Evolutionary conservation across 768 basidiomycete genomes (phyloP), one percentile per base, ranked within the genome.

Genomic region (Boletales sp.): DNA sequence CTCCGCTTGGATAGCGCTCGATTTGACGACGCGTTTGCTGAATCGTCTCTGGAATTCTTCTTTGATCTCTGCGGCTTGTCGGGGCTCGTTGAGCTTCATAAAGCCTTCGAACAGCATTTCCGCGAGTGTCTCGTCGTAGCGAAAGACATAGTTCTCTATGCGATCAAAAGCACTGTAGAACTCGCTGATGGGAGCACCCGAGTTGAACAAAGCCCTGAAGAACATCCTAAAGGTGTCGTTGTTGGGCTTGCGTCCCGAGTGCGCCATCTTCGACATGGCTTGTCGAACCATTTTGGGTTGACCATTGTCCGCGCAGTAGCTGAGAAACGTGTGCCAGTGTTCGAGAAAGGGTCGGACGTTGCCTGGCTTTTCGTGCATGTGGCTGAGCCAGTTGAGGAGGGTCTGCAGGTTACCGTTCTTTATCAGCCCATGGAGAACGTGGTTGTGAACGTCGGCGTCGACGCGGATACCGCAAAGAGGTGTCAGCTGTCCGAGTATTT

Each of bases 281-380:
- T 60, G 60, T 19, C 61, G 65, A 35, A 68, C 52, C 11, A 63
- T 40, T 29, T 47, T 59, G 40, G 58, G 51, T 45, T 67, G 62
- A 13, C 64, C 69, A 18, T 47, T 51, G 47, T 59, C 56, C 36
- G 55, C 60, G 50, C 73, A 75, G 15, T 62, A 64, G 34, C 76
- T 69, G 32, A 87, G 66, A 53, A 83, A 74, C 10, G 73, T 51
- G 53, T 84, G 78, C 69, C 81, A 82, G 49, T 83, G 81, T 18
- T 76, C 69, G 34, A 76, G 64, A 19, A 75, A 74, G 0, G 83
- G 82, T 5, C 61, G 62, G 39, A 75, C 53, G 32, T 73, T 59
- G 2, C 76, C 77, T 4, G 81, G 72, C 43, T 75, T 76, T 21
- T 66, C 66, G 13, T 77, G 71, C 75, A 86, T 83, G n/a, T 69